These are phyloP conservation scores for Nakazawaea peltata DNA, from an alignment of 805 yeast species.

Conservation along the genomic window DNA sequence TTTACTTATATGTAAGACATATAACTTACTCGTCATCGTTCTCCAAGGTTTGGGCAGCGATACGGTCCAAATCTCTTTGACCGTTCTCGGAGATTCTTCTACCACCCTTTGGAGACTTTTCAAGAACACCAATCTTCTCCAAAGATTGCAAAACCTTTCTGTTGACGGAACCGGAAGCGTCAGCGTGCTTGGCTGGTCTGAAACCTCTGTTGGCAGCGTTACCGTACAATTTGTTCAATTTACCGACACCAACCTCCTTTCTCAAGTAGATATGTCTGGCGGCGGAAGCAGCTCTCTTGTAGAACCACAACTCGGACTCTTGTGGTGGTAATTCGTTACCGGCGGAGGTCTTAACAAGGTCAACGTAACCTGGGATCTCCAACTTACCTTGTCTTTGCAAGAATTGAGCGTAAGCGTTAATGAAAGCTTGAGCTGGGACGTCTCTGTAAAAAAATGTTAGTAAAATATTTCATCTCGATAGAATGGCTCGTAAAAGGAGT, in stretches of 20 bases:
- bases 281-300: constrained; percentile 99
- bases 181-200: constrained; percentile 97
- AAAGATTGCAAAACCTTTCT: constrained; percentile 97
- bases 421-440: constrained; percentile 99
- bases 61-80: constrained; percentile 99
- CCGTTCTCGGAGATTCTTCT: constrained; percentile 99
- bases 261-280: constrained; percentile 99
- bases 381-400: constrained; percentile 99
- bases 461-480: no score
- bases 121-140: constrained; percentile 96
- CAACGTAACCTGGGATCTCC: constrained; percentile 99
- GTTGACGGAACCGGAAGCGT: constrained; percentile 99
- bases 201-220: constrained; percentile 98
- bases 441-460: constrained; percentile 57
- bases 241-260: constrained; percentile 99
- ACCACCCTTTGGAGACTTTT: constrained; percentile 96
- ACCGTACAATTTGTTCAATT: constrained; percentile 98
- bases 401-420: constrained; percentile 99
- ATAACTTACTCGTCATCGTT: constrained; percentile 57
- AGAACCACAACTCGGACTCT: constrained; percentile 99
- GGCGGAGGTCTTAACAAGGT: constrained; percentile 97
- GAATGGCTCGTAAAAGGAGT: no score
- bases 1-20: neutral
- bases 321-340: constrained; percentile 99
- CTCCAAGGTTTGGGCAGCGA: constrained; percentile 98